phyloP scores from a whole-genome alignment of 2,329 filamentous ascomycete genomes.

The Claviceps quebecensis region DNA sequence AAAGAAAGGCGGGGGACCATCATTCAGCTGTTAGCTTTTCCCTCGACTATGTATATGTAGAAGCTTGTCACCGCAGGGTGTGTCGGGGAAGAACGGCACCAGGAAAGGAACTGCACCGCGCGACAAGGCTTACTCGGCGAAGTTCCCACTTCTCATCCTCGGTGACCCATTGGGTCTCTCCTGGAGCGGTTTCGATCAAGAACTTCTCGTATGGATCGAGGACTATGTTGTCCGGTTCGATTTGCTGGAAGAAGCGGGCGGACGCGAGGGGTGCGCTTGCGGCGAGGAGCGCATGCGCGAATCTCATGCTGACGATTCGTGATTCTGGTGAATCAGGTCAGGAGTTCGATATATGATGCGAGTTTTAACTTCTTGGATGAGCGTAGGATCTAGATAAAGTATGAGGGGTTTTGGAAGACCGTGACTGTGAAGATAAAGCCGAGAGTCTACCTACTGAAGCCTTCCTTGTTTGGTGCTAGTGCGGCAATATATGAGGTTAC shows the following conservation, averaged over 20 bases:
- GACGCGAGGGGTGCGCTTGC: slow-evolving; percentile 36
- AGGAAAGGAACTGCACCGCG: background rate
- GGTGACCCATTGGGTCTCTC: slow-evolving; percentile 72
- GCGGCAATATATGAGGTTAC: background rate
- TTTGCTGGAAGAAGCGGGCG: slow-evolving; percentile 41
- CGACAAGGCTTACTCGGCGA: slow-evolving; percentile 44
- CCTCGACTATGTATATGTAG: background rate
- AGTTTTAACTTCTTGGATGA: too few species aligned
- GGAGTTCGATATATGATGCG: too few species aligned
- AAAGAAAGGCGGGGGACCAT: background rate
- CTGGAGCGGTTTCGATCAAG: slow-evolving; percentile 74
- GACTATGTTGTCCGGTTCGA: slow-evolving; percentile 36
- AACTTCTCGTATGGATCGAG: slow-evolving; percentile 35
- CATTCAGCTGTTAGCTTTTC: background rate
- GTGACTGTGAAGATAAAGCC: too few species aligned
- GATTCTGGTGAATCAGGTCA: background rate
- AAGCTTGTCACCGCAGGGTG: background rate
- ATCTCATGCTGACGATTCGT: slow-evolving; percentile 29
- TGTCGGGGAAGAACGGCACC: too few species aligned
- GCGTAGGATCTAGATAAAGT: too few species aligned
- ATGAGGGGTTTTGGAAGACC: too few species aligned
- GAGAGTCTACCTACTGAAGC: background rate
- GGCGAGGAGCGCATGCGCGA: slow-evolving; percentile 36
- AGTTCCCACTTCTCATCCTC: slow-evolving; percentile 94
- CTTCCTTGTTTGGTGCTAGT: background rate